These are phyloP conservation scores for Yarrowia sp. DNA, from an alignment of 805 yeast genomes.

Conservation along the genomic window DNA sequence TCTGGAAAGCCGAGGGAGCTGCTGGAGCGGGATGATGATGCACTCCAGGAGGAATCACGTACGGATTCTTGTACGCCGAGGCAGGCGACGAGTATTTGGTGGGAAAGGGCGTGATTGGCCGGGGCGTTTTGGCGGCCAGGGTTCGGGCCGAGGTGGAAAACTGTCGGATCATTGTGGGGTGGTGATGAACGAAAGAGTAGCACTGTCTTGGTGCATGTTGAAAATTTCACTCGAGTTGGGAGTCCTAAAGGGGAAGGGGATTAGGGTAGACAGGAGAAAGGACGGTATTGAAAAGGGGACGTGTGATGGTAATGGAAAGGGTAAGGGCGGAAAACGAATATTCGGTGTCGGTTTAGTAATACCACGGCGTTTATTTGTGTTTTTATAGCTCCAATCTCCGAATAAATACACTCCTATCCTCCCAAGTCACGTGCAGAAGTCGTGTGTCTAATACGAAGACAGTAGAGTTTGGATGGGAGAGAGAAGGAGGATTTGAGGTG, in stretches of 20 bases:
- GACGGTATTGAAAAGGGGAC: neutral
- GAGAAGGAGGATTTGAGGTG: neutral
- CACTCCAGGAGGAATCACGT: constrained; percentile 55
- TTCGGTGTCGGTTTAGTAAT: no score
- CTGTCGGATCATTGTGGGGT: constrained; percentile 3
- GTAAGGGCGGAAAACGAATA: no score
- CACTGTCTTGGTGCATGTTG: neutral
- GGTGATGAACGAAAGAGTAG: neutral
- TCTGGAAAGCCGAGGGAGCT: constrained; percentile 50
- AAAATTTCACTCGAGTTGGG: neutral
- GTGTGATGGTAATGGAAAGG: neutral
- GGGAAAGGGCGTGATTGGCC: constrained; percentile 42
- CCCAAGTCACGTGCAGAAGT: neutral
- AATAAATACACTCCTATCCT: no score
- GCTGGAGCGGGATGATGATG: constrained; percentile 64
- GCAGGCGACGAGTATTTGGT: constrained; percentile 57
- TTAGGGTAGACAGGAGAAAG: neutral
- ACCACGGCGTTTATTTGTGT: no score
- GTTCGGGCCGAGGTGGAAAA: constrained; percentile 11
- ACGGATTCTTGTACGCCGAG: constrained; percentile 65
- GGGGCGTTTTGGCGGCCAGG: constrained; percentile 21
- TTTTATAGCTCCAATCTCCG: neutral
- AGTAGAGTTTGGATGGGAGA: neutral
- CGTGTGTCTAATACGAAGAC: neutral
- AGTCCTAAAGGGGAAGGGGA: neutral